Percentiles rank a stretch among this genome's conserved stretches.
phyloP scores from a whole-genome alignment of 768 basidiomycete species.

The Russula griseocarnosa region DNA sequence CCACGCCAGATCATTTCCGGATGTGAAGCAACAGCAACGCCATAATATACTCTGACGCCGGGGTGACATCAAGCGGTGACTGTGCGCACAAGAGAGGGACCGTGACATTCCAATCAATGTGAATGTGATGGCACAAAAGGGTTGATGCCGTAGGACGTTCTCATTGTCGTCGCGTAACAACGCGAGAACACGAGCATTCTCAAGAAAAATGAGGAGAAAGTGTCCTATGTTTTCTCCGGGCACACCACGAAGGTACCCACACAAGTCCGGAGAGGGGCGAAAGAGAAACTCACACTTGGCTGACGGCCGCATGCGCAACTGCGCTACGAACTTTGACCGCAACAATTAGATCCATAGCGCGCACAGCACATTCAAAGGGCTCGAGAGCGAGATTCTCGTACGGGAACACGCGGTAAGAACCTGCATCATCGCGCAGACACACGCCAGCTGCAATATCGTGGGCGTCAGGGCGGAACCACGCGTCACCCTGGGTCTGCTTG shows the following conservation, averaged over 20 bases:
- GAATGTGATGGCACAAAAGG: not conserved
- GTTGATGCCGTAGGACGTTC: not conserved
- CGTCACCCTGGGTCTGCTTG: constrained; percentile 48
- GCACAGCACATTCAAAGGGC: constrained; percentile 52
- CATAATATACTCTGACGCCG: not conserved
- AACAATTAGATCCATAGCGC: constrained; percentile 51
- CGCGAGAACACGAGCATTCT: not conserved
- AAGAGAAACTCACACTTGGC: constrained; percentile 39
- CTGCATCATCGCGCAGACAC: constrained; percentile 46
- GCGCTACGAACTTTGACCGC: constrained; percentile 52
- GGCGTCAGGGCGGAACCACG: constrained; percentile 52
- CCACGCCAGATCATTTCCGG: constrained; percentile 22
- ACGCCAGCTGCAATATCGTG: constrained; percentile 46
- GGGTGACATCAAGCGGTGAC: not conserved
- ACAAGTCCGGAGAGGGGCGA: not conserved
- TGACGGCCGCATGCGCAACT: constrained; percentile 49
- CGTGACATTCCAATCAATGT: not conserved
- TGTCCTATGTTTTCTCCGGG: not conserved
- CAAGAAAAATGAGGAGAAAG: no score
- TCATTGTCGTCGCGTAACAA: not conserved
- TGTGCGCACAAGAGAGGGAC: constrained; percentile 1
- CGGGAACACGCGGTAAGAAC: constrained; percentile 53
- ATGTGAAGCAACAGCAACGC: constrained; percentile 4
- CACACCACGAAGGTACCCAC: not conserved
- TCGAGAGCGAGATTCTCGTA: constrained; percentile 50